Base-by-base conservation (phyloP, 768 basidiomycete species). In the Leccinum fibrillosum region DNA sequence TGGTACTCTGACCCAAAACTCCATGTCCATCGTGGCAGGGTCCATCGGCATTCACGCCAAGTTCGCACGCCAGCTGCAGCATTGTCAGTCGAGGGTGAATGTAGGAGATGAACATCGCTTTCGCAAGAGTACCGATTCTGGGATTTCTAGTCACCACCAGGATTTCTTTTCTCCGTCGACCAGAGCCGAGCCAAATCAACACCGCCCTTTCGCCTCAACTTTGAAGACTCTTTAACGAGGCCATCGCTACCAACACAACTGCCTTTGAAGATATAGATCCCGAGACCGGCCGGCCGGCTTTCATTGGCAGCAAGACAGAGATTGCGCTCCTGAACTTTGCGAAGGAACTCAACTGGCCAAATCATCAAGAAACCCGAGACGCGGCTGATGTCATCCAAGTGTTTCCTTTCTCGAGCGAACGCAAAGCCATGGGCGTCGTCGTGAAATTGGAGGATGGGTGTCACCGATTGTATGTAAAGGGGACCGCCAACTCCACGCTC, bases 291-390 rank as follows among this genome's bases (percentile, higher is more conserved):
- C 75, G 84, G 62, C 56, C 67, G 19, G 72, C 82, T 21, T 94
- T 98, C 68, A 80, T 97, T 53, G 96, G 96, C 11, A 90, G 84
- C 77, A 98, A 98, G 81, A 98, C 96, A 2, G 96, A 98, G 77
- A 92, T 90, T 2, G 94, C 95, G 2, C 80, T 98, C 17, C 78
- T 98, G 15, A 81, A 84, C 64, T 92, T 98, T 61, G 90, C 90
- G 12, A 86, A 89, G 76, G 86, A 89, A 32, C 83, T 89, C 44
- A 76, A 80, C 13, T 98, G 94, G 94, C 72, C 76, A 7, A 76
- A 85, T 58, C 94, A 91, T 77, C 82, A 76, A 69, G 66, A 79
- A 52, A 84, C 82, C 2, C 82, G 96, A 19, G 86, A 90, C 9
- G 60, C 67, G 1, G 81, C 82, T 21, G 68, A 76, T 15, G 72